Percentiles rank a stretch among this genome's conserved stretches.
Conservation (phyloP, 2,329 filamentous ascomycete genomes). For the Fusarium albidum region DNA sequence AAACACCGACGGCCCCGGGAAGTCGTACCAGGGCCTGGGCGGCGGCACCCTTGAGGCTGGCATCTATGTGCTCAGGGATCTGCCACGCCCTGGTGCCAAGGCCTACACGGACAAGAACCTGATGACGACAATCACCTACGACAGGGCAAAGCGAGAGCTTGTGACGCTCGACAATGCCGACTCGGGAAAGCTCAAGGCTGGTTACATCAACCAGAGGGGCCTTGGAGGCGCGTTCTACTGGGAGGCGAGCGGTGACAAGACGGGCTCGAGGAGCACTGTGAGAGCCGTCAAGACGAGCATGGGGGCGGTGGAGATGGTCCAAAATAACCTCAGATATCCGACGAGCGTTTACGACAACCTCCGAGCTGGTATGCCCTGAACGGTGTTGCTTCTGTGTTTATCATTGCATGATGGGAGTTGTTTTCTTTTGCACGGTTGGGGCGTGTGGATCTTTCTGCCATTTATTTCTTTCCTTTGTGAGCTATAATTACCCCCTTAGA, state of each 20-base stretch:
- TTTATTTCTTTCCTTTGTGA: slow-evolving; percentile 5
- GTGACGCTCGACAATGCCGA: slow-evolving; percentile 73
- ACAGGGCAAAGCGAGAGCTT: slow-evolving; percentile 65
- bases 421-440: background rate
- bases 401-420: too few species aligned
- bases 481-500: too few species aligned
- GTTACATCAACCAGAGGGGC: slow-evolving; percentile 65
- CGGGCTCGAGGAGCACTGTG: slow-evolving; percentile 65
- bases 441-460: slow-evolving; percentile 2
- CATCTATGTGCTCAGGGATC: slow-evolving; percentile 76
- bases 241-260: slow-evolving; percentile 76
- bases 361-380: slow-evolving; percentile 45
- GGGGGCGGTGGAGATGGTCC: slow-evolving; percentile 55
- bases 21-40: slow-evolving; percentile 69
- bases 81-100: slow-evolving; percentile 67
- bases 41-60: slow-evolving; percentile 65
- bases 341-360: slow-evolving; percentile 68
- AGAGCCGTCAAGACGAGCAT: slow-evolving; percentile 56
- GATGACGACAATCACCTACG: slow-evolving; percentile 77
- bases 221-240: slow-evolving; percentile 86
- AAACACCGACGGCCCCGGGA: slow-evolving; percentile 72
- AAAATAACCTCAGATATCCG: slow-evolving; percentile 65
- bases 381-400: background rate
- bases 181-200: slow-evolving; percentile 67
- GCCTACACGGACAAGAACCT: slow-evolving; percentile 65